Evolutionary conservation across 345 rosid species (phyloP).

Genomic region (Arabidopsis arenosa): DNA sequence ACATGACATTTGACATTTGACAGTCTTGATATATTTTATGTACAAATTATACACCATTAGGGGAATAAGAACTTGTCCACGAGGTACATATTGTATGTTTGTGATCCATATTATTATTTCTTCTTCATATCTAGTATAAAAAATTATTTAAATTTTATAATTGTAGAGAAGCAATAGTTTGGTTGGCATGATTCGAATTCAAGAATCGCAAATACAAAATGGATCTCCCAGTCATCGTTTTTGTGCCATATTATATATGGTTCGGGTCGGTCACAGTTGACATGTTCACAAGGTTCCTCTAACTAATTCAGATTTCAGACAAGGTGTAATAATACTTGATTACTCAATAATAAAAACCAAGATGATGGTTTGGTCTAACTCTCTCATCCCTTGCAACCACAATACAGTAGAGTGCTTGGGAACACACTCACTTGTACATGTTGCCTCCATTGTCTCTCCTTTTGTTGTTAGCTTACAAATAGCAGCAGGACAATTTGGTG

Average conservation of each 20-base stretch:
- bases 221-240: constrained; percentile 20
- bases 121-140: neutral
- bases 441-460: no score
- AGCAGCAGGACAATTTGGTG: no score
- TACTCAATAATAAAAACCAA: no score
- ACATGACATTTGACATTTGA: neutral
- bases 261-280: neutral
- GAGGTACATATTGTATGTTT: constrained; percentile 29
- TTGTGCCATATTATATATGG: neutral
- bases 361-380: no score
- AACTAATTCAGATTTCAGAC: constrained; percentile 4
- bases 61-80: constrained; percentile 5
- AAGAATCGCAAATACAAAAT: constrained; percentile 7
- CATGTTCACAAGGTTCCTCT: constrained; percentile 25
- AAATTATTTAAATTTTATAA: neutral
- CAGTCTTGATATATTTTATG: neutral
- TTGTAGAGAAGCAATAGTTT: constrained; percentile 19
- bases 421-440: no score
- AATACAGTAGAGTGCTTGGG: no score
- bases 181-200: constrained; percentile 22
- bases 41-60: neutral
- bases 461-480: no score
- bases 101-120: neutral
- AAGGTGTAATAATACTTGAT: constrained; percentile 9
- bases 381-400: no score